Evolutionary conservation across 176 grass and related monocot genomes (phyloP), one percentile per base, ranked within the genome.

Genomic region (Bonia amplexicaulis): DNA sequence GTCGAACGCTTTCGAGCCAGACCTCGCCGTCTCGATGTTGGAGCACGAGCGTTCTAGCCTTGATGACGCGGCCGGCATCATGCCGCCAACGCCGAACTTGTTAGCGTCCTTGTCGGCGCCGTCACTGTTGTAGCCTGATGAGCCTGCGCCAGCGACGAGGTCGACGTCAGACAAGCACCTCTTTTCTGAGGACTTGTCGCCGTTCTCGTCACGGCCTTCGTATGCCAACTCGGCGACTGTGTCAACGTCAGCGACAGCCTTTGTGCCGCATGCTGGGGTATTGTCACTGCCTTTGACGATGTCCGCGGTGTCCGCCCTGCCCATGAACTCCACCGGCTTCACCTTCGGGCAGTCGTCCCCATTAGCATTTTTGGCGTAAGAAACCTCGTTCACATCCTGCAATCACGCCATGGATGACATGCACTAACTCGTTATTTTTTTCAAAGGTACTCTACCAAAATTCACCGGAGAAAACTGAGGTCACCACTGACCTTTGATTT

Each of bases 1-100:
- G 52, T 82, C 82, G 52, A 82, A 81, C 71, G 76, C 72, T 66
- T 44, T 78, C 71, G 37, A 83, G 80, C 82, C 41, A 19, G 77
- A 62, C 85, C 89, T 85, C 84, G 87, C 87, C 69, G 93, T 92
- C 86, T 99, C 96, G 29, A 99, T 99, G 84, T 99, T 99, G 78
- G 93, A 99, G 84, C 96, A 94, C 4, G 93, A 99, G 46, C 96
- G 91, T 42, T 86, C 80, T 77, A 99, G 86, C 80, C 49, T 79
- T 19, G 88, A 22, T 1, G 75, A 81, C 29, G 70, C 81, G 35
- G 59, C 19, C 10, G 77, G 84, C 2, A 58, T 26, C 66, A 20
- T 59, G 37, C 62, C 70, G 9, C 49, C 88, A 5, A 47, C 58
- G 11, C 59, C 80, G 62, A 60, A 64, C 52, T 87, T 7, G 29